Evolutionary conservation across 2,329 filamentous ascomycete species (phyloP).

Genomic region (Ophiocordyceps camponoti-floridani): DNA sequence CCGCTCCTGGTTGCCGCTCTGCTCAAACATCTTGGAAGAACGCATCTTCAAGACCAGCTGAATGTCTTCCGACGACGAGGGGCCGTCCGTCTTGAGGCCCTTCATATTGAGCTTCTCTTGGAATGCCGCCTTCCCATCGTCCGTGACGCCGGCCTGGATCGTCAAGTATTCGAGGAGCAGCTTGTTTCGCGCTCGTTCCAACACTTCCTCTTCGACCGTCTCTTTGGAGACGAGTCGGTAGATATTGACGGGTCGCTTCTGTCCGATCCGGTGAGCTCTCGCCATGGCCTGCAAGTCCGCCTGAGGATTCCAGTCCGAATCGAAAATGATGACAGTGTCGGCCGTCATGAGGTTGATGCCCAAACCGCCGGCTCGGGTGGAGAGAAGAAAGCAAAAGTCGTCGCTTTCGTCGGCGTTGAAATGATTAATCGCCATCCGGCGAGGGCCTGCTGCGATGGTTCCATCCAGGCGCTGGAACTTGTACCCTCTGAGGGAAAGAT

Average conservation of each 20-base stretch:
- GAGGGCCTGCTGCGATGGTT: slow-evolving; percentile 74
- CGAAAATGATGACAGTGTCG: slow-evolving; percentile 93
- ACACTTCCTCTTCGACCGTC: slow-evolving; percentile 92
- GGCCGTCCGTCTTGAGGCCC: slow-evolving; percentile 55
- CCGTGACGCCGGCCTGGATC: slow-evolving; percentile 90
- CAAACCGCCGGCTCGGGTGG: slow-evolving; percentile 88
- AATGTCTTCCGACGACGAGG: slow-evolving; percentile 84
- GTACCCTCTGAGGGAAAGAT: slow-evolving; percentile 82
- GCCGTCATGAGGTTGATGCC: slow-evolving; percentile 98
- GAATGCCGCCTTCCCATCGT: slow-evolving; percentile 74
- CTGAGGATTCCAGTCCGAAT: slow-evolving; percentile 98
- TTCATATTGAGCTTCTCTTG: slow-evolving; percentile 63
- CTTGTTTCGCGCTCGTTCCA: slow-evolving; percentile 93
- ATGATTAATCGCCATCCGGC: slow-evolving; percentile 90
- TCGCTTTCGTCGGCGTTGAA: slow-evolving; percentile 95
- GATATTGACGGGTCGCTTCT: slow-evolving; percentile 89
- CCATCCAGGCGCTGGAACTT: slow-evolving; percentile 90
- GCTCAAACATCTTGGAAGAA: slow-evolving; percentile 98
- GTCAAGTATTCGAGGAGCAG: slow-evolving; percentile 93
- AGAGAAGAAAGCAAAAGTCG: slow-evolving; percentile 92
- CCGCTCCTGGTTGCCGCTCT: slow-evolving; percentile 89
- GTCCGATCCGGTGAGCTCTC: slow-evolving; percentile 90
- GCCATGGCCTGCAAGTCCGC: slow-evolving; percentile 98
- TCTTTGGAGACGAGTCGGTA: slow-evolving; percentile 96
- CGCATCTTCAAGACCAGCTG: slow-evolving; percentile 92